phyloP scores from a whole-genome alignment of 2,329 filamentous ascomycete species.

The Colletotrichum horii region DNA sequence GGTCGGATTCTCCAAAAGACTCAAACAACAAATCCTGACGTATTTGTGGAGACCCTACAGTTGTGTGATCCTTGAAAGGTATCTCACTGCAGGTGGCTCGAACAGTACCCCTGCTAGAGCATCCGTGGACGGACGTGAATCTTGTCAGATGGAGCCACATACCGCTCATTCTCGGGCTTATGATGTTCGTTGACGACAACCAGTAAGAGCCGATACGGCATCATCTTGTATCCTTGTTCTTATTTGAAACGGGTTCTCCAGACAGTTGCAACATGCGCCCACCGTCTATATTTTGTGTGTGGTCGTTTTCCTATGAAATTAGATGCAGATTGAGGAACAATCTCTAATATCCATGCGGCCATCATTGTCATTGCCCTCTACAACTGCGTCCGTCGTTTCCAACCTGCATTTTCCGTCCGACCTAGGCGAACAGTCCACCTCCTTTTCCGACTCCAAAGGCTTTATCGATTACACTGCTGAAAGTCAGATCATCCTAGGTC shows the following conservation, averaged over 20 bases:
- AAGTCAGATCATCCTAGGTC: background rate
- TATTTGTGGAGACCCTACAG: background rate
- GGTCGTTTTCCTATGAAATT: too few species aligned
- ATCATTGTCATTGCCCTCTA: background rate
- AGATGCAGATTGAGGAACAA: background rate
- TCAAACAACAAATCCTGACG: background rate
- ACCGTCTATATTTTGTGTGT: too few species aligned
- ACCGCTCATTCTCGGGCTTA: background rate
- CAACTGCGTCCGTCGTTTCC: too few species aligned
- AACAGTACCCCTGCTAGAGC: background rate
- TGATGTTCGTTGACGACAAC: too few species aligned
- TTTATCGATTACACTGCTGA: background rate
- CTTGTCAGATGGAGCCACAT: background rate
- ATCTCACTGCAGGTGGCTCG: background rate
- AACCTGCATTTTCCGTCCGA: too few species aligned
- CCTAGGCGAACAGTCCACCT: too few species aligned
- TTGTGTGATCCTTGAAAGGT: background rate
- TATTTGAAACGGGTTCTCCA: background rate
- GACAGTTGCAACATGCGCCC: too few species aligned
- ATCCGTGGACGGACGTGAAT: background rate
- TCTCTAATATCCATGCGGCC: rapidly evolving
- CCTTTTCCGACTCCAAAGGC: background rate
- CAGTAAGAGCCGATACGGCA: too few species aligned
- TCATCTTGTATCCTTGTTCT: background rate
- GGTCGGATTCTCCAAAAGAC: background rate